Percentiles rank a stretch among this genome's conserved stretches.
phyloP scores from a whole-genome alignment of 345 rosid genomes.

The Eucalyptus pauciflora region DNA sequence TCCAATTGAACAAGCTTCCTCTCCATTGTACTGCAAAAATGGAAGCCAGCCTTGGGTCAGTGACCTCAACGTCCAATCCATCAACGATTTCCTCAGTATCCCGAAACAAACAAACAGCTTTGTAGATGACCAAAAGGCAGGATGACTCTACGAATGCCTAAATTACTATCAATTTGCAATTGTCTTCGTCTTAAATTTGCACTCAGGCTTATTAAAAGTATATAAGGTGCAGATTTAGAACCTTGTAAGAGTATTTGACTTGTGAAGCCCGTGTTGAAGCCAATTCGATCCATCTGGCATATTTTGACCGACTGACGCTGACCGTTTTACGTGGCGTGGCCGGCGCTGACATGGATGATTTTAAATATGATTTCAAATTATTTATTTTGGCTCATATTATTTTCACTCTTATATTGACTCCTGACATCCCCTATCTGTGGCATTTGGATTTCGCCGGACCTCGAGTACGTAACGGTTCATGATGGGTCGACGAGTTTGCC shows the following conservation, averaged over 20 bases:
- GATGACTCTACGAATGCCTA: not conserved
- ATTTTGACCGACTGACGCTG: accelerated
- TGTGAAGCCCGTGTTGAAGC: not conserved
- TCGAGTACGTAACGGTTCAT: too few relatives aligned
- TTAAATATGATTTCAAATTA: too few relatives aligned
- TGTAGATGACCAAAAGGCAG: not conserved
- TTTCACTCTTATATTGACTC: too few relatives aligned
- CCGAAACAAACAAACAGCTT: not conserved
- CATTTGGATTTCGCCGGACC: too few relatives aligned
- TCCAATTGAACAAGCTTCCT: not conserved
- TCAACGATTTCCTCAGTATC: not conserved
- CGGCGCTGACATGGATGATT: too few relatives aligned
- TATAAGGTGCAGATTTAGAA: not conserved
- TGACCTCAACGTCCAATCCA: not conserved
- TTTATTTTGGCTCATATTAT: too few relatives aligned
- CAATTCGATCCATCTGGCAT: too few relatives aligned
- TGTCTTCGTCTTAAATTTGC: not conserved
- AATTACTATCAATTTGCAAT: not conserved
- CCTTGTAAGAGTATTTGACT: not conserved
- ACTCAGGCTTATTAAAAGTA: not conserved
- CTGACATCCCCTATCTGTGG: too few relatives aligned
- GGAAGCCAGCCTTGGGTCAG: not conserved
- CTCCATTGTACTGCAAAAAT: not conserved
- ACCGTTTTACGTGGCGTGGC: accelerated
- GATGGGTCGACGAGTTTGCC: too few relatives aligned